Percentiles rank a stretch among this genome's conserved stretches.
phyloP scores from a whole-genome alignment of 1,139 yeast genomes.

The Blastobotrys malaysiensis region DNA sequence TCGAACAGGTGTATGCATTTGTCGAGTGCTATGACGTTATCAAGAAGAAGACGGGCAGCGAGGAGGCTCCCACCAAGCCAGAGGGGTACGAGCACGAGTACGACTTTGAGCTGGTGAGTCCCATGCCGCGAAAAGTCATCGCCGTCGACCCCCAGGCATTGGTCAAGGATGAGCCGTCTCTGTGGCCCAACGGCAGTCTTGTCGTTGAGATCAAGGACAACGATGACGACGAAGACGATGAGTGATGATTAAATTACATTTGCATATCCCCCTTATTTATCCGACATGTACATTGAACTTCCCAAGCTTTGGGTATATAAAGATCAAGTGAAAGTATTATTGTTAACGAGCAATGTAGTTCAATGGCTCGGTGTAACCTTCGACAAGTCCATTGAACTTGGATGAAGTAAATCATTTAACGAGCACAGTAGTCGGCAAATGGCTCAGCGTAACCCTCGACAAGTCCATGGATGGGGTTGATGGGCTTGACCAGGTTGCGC shows the following conservation, averaged over 20 bases:
- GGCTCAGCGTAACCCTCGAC: conserved; percentile 39
- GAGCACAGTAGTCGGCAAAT: conserved; percentile 5
- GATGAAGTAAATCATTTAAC: conserved; percentile 21
- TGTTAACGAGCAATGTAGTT: no score
- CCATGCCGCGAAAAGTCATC: conserved; percentile 52
- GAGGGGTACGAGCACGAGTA: conserved; percentile 41
- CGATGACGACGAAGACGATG: conserved; percentile 35
- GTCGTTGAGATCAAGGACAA: conserved; percentile 43
- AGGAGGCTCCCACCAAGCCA: conserved; percentile 32
- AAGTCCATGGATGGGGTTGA: conserved; percentile 65
- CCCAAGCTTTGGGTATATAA: no score
- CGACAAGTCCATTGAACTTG: neutral
- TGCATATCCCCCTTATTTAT: neutral
- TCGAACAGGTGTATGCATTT: conserved; percentile 60
- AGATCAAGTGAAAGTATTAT: no score
- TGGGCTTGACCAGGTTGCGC: conserved; percentile 30
- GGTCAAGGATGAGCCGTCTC: conserved; percentile 40
- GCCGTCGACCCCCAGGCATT: conserved; percentile 24
- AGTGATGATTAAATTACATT: neutral
- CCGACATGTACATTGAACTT: neutral
- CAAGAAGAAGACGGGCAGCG: conserved; percentile 9
- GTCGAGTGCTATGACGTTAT: conserved; percentile 43
- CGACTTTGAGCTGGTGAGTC: conserved; percentile 45
- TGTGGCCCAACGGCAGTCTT: conserved; percentile 60
- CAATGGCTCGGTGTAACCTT: no score